These are phyloP conservation scores for Malus hybrid DNA, from an alignment of 331 rosid genomes.

Conservation along the genomic window DNA sequence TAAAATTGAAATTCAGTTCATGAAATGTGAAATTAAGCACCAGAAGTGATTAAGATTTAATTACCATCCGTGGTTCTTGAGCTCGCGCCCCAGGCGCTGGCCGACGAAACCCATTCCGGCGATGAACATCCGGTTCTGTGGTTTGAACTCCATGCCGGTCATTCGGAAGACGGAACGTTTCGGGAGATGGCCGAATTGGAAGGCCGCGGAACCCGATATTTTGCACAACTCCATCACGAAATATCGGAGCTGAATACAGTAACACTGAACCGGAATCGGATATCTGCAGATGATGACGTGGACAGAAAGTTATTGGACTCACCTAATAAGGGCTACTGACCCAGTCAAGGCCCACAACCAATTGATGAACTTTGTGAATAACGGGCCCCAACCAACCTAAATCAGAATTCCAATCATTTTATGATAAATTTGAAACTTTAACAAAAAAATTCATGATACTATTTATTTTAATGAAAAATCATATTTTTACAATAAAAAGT, in stretches of 20 bases:
- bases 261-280: not conserved
- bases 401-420: too few species aligned
- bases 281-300: too few species aligned
- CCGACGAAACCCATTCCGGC: conserved; percentile 79
- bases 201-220: not conserved
- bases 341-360: too few species aligned
- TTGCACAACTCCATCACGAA: not conserved
- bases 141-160: conserved; percentile 9
- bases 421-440: too few species aligned
- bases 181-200: not conserved
- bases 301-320: too few species aligned
- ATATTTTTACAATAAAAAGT: too few species aligned
- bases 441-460: too few species aligned
- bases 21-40: not conserved
- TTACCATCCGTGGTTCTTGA: conserved; percentile 70
- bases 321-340: rapidly evolving
- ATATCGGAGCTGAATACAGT: not conserved
- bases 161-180: not conserved
- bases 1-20: not conserved
- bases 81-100: conserved; percentile 44
- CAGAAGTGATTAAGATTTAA: not conserved
- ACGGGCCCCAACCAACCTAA: too few species aligned
- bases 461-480: too few species aligned
- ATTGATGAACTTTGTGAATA: too few species aligned
- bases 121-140: conserved; percentile 50